These are phyloP conservation scores for Boletus semigastroideus DNA, from an alignment of 1,284 basidiomycete genomes.

Conservation along the genomic window DNA sequence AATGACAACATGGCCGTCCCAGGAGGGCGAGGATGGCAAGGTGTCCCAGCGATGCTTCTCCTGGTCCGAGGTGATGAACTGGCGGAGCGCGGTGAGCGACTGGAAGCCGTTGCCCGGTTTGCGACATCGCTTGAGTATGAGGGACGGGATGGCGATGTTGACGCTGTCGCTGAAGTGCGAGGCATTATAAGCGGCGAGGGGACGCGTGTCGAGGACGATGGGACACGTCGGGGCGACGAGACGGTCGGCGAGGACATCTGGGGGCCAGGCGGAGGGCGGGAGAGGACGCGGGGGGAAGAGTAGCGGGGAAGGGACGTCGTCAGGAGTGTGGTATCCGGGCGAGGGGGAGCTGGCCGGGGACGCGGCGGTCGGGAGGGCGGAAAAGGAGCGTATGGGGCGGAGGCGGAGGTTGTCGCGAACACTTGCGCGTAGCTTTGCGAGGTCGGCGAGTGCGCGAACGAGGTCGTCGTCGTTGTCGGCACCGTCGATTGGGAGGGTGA, in stretches of 20 bases:
- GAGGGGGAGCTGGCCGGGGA: constrained; percentile 23
- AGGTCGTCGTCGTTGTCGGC: constrained; percentile 45
- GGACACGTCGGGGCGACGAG: constrained; percentile 54
- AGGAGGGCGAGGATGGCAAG: constrained; percentile 48
- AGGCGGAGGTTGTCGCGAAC: constrained; percentile 74
- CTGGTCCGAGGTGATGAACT: constrained; percentile 75
- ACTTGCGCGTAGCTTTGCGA: constrained; percentile 64
- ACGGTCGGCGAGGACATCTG: constrained; percentile 49
- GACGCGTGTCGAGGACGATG: constrained; percentile 78
- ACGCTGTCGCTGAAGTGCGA: constrained; percentile 67
- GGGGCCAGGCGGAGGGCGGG: constrained; percentile 38
- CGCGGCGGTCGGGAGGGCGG: constrained; percentile 38
- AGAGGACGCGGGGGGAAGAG: constrained; percentile 9
- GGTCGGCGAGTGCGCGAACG: constrained; percentile 59
- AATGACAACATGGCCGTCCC: constrained; percentile 68
- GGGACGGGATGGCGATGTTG: constrained; percentile 81
- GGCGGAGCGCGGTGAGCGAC: constrained; percentile 64
- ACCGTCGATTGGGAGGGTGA: constrained; percentile 25
- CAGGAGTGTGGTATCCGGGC: background rate
- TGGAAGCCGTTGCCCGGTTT: constrained; percentile 65
- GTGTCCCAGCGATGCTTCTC: constrained; percentile 63
- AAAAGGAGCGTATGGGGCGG: constrained; percentile 64
- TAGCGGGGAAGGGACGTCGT: constrained; percentile 37
- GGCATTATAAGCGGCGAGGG: constrained; percentile 60
- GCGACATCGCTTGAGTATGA: constrained; percentile 81